Percentiles rank a stretch among this genome's conserved stretches.
Conservation (phyloP, 73 alveolate genomes). For the Durusdinium trenchii region DNA sequence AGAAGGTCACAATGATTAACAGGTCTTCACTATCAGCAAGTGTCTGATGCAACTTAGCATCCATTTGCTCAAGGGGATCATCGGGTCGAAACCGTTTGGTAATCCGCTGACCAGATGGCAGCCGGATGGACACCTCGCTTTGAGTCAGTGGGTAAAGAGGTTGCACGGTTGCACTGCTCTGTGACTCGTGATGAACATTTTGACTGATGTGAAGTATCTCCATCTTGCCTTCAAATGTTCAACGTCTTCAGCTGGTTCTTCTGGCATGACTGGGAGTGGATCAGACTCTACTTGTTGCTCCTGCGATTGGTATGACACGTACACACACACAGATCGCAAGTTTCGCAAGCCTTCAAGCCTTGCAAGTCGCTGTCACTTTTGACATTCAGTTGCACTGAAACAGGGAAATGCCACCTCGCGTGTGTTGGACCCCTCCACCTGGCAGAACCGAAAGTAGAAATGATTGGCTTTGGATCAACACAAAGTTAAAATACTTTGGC, state of each 20-base stretch:
- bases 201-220: not conserved
- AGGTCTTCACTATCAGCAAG: not conserved
- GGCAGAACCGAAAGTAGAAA: not conserved
- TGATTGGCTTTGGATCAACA: no score
- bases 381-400: not conserved
- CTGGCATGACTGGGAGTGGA: slow-evolving; percentile 86
- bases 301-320: not conserved
- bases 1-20: not conserved
- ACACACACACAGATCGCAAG: not conserved
- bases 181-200: not conserved
- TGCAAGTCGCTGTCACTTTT: not conserved
- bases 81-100: slow-evolving; percentile 69
- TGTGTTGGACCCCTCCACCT: slow-evolving; percentile 29
- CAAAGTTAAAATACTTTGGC: no score
- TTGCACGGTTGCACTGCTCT: no score
- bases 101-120: slow-evolving; percentile 92
- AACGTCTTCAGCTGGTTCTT: slow-evolving; percentile 67
- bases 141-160: no score
- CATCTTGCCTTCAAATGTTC: slow-evolving; percentile 47
- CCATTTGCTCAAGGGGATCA: slow-evolving; percentile 69
- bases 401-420: not conserved
- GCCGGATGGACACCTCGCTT: slow-evolving; percentile 66
- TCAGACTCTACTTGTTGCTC: slow-evolving; percentile 41
- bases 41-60: not conserved
- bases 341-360: not conserved